phyloP scores from a whole-genome alignment of 495 filamentous ascomycete genomes.

The Aspergillus biplanus region DNA sequence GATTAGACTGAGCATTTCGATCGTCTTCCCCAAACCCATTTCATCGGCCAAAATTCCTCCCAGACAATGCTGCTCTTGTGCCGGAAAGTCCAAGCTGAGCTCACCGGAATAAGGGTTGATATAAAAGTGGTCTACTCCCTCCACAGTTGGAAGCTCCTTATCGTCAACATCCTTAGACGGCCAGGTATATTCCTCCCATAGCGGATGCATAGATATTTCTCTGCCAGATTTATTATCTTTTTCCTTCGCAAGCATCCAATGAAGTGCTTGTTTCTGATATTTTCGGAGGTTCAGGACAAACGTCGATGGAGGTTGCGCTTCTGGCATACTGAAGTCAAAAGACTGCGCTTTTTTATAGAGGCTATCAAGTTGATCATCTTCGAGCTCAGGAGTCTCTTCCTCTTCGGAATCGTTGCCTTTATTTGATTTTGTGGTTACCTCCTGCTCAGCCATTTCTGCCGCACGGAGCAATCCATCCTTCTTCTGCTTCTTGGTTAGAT shows the following conservation, averaged over 20 bases:
- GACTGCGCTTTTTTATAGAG: constrained; percentile 96
- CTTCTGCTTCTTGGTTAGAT: constrained; percentile 77
- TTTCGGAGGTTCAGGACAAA: constrained; percentile 85
- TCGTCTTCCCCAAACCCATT: constrained; percentile 91
- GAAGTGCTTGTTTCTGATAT: constrained; percentile 92
- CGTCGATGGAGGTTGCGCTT: constrained; percentile 75
- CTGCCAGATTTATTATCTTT: constrained; percentile 68
- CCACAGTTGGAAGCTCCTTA: constrained; percentile 65
- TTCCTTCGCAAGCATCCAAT: constrained; percentile 97
- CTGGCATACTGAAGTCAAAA: constrained; percentile 91
- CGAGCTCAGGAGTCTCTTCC: constrained; percentile 87
- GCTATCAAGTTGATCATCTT: constrained; percentile 92
- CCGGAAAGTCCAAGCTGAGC: constrained; percentile 87
- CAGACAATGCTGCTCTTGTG: constrained; percentile 91
- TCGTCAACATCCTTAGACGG: constrained; percentile 87
- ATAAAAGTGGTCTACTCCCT: constrained; percentile 75
- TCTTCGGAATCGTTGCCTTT: constrained; percentile 61
- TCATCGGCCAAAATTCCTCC: constrained; percentile 94
- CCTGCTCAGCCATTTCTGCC: constrained; percentile 82
- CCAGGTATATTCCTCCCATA: constrained; percentile 97
- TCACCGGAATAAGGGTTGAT: constrained; percentile 97
- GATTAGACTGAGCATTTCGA: constrained; percentile 94
- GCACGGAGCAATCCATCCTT: constrained; percentile 81
- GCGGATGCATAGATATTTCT: constrained; percentile 87
- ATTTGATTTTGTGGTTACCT: constrained; percentile 63